Base-by-base conservation (phyloP, 768 basidiomycete species). In the Scleroderma bovista region DNA sequence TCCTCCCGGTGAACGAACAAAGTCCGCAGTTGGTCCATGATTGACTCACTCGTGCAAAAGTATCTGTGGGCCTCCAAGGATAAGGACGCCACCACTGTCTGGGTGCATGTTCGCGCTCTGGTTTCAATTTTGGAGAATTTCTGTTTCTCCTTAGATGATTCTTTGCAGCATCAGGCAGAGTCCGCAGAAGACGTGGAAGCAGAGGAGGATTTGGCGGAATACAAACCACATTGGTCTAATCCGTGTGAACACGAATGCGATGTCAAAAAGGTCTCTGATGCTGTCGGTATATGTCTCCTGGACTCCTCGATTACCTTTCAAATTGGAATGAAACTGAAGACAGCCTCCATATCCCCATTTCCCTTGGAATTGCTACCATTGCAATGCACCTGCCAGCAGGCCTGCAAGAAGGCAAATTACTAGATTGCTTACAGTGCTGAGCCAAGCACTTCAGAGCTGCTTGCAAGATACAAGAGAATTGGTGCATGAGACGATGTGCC, bases 391-490 rank as follows among this genome's bases (percentile, higher is more conserved):
- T 98, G 23, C 94, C 96, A 0, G 68, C 70, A 15, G 67, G 73
- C 1, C 68, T 72, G 1, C 79, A 83, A 10, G 78, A 84, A 71
- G 78, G 0, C 92, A 96, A 55, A 77, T 93, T 20, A 70, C 79
- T 0, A 79, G 84, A 23, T 71, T 97, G 12, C 62, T 98, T 52
- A 97, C 92, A 1, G 80, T 87, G 20, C 78, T 97, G 48, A 83
- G 86, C 58, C 95, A 98, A 60, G 84, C 88, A 33, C 74, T 99
- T 36, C 86, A 92, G n/a, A 96, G 92, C 65, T 86, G 81, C 57
- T 93, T 92, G 13, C 92, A 94, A 62, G 93, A 97, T 57, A 92
- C 90, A 1, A 76, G 96, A 51, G 93, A 96, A 58, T 75, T 94
- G 33, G 80, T 84, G 6, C 78, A 92, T 13, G 88, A 93, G 45